phyloP scores from a whole-genome alignment of 129 eudicot genomes.

The Tagetes patula region DNA sequence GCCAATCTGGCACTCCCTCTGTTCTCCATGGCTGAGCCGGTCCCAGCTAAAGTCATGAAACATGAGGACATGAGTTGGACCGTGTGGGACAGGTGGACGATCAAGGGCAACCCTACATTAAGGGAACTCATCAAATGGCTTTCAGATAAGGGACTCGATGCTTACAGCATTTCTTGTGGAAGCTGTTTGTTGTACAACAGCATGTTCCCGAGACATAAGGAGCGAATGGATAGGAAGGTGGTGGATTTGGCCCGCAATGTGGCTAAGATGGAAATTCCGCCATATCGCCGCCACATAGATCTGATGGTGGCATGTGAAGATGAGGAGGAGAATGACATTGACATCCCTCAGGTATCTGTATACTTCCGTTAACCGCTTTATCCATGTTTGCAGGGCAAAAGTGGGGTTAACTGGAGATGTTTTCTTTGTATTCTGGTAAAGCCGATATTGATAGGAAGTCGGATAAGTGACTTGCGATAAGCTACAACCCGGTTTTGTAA shows the following conservation, averaged over 20 bases:
- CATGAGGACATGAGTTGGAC: slow-evolving; percentile 85
- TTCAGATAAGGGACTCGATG: slow-evolving; percentile 64
- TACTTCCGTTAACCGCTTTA: slow-evolving; percentile 40
- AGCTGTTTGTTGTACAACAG: slow-evolving; percentile 76
- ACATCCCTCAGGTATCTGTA: slow-evolving; percentile 78
- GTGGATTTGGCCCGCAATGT: slow-evolving; percentile 83
- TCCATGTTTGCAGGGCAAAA: background rate
- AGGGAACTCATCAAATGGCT: slow-evolving; percentile 73
- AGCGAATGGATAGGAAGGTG: slow-evolving; percentile 73
- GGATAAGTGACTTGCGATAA: slow-evolving; percentile 15
- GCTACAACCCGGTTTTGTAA: slow-evolving; percentile 14
- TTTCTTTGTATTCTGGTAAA: slow-evolving; percentile 15
- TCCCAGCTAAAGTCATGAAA: slow-evolving; percentile 64
- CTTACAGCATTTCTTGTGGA: slow-evolving; percentile 85
- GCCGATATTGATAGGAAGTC: slow-evolving; percentile 5
- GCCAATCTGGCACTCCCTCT: slow-evolving; percentile 86
- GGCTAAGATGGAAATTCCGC: slow-evolving; percentile 79
- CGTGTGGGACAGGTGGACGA: slow-evolving; percentile 86
- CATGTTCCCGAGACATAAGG: slow-evolving; percentile 88
- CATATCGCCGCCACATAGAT: slow-evolving; percentile 77
- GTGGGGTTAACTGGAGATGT: slow-evolving; percentile 17
- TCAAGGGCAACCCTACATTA: slow-evolving; percentile 67
- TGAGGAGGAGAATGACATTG: slow-evolving; percentile 79
- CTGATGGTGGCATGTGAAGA: slow-evolving; percentile 90
- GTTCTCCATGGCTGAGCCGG: slow-evolving; percentile 89